These are phyloP conservation scores for Apophysomyces ossiformis DNA, from an alignment of 371 early-diverging fungal species.

Conservation along the genomic window DNA sequence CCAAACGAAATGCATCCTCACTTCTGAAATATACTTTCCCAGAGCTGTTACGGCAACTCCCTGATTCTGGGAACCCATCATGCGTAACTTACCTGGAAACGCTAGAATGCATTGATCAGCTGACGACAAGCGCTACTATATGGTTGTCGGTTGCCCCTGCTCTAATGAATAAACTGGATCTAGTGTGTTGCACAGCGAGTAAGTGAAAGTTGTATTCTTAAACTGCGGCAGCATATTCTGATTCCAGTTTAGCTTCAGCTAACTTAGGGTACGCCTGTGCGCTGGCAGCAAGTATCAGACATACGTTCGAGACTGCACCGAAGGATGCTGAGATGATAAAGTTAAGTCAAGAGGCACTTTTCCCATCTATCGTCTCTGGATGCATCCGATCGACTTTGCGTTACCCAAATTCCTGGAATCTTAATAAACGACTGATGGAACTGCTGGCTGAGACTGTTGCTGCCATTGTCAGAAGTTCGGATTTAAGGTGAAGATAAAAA, in stretches of 20 bases:
- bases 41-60: background rate
- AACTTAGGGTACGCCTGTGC: slow-evolving; percentile 20
- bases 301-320: slow-evolving; percentile 17
- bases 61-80: slow-evolving; percentile 4
- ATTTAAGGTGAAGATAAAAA: slow-evolving; percentile 14
- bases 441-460: slow-evolving; percentile 8
- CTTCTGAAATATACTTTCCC: slow-evolving; percentile 14
- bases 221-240: background rate
- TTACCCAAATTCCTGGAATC: slow-evolving; percentile 11
- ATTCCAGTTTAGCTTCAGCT: background rate
- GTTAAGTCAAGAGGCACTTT: slow-evolving; percentile 16
- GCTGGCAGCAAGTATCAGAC: slow-evolving; percentile 19
- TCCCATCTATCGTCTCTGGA: slow-evolving; percentile 10
- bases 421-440: slow-evolving; percentile 9
- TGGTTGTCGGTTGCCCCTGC: background rate
- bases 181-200: background rate
- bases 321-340: slow-evolving; percentile 21
- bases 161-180: slow-evolving; percentile 4
- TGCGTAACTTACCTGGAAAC: background rate
- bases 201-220: background rate
- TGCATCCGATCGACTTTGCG: slow-evolving; percentile 8
- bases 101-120: background rate
- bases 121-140: background rate
- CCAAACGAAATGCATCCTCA: slow-evolving; percentile 13
- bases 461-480: slow-evolving; percentile 14